Percentiles rank a stretch among this genome's conserved stretches.
Conservation (phyloP, 116 monocot species). For the Posidonia oceanica region DNA sequence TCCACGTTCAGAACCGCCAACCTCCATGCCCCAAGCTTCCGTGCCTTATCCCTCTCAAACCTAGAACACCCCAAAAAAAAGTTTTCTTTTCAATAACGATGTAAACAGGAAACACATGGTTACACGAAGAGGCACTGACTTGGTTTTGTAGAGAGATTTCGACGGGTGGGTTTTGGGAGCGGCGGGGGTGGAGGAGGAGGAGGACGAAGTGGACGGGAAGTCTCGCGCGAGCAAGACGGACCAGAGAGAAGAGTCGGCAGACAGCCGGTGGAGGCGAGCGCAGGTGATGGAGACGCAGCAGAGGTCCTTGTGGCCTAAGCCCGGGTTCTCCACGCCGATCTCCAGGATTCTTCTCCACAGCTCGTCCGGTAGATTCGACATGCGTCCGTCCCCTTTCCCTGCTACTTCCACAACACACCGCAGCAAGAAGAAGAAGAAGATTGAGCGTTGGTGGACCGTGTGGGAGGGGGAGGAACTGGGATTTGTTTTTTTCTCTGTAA, state of each 20-base stretch:
- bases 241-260: constrained; percentile 38
- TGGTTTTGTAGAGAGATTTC: constrained; percentile 30
- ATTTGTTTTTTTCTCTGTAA: no score
- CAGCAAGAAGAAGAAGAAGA: no score
- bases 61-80: constrained; percentile 1
- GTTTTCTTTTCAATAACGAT: background rate
- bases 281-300: constrained; percentile 48
- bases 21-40: constrained; percentile 18
- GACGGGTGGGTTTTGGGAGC: constrained; percentile 4
- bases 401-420: no score
- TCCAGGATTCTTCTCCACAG: constrained; percentile 53
- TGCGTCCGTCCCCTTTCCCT: background rate
- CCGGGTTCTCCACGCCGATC: constrained; percentile 19
- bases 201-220: constrained; percentile 14
- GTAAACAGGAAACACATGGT: background rate
- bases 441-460: no score
- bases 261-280: constrained; percentile 40
- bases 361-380: constrained; percentile 54
- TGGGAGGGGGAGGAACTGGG: no score
- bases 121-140: constrained; percentile 7
- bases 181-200: constrained; percentile 1
- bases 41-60: constrained; percentile 28
- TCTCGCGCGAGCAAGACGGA: constrained; percentile 37
- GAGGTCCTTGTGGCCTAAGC: constrained; percentile 35
- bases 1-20: constrained; percentile 13